phyloP scores from a whole-genome alignment of 371 early-diverging fungal species.

The Saksenaea vasiformis region DNA sequence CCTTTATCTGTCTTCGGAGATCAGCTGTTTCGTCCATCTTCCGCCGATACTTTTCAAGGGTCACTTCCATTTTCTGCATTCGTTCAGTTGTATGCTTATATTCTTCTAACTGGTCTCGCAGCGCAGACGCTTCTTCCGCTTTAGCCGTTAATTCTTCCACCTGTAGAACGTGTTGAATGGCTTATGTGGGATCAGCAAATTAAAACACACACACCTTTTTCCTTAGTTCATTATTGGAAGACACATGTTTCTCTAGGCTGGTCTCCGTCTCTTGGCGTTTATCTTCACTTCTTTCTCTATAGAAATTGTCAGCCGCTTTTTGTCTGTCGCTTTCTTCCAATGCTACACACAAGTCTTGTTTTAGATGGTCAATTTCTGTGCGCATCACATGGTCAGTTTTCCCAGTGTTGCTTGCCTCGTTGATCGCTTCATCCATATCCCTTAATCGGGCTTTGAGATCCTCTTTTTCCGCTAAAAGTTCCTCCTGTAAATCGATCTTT shows the following conservation, averaged over 20 bases:
- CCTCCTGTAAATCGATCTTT: conserved; percentile 55
- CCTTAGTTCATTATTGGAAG: conserved; percentile 65
- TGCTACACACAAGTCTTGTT: conserved; percentile 73
- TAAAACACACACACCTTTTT: conserved; percentile 59
- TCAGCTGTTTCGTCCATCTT: conserved; percentile 87
- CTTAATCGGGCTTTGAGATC: conserved; percentile 62
- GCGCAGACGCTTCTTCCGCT: conserved; percentile 70
- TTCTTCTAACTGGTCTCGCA: conserved; percentile 88
- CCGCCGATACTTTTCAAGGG: conserved; percentile 91
- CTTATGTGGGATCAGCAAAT: neutral
- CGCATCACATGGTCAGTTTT: conserved; percentile 83
- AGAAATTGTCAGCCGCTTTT: neutral
- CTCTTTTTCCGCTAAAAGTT: conserved; percentile 61
- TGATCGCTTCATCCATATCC: conserved; percentile 73
- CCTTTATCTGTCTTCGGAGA: conserved; percentile 78
- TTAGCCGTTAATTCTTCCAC: conserved; percentile 64
- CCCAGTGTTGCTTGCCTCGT: conserved; percentile 72
- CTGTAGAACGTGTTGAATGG: conserved; percentile 46
- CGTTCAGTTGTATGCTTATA: conserved; percentile 84
- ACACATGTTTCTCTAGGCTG: conserved; percentile 58
- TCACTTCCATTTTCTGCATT: conserved; percentile 83
- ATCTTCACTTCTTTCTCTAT: conserved; percentile 75
- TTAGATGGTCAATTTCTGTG: conserved; percentile 88
- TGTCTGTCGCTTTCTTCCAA: neutral
- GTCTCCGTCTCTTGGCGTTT: conserved; percentile 73